phyloP scores from a whole-genome alignment of 805 yeast genomes.

The Candida stauntonica region DNA sequence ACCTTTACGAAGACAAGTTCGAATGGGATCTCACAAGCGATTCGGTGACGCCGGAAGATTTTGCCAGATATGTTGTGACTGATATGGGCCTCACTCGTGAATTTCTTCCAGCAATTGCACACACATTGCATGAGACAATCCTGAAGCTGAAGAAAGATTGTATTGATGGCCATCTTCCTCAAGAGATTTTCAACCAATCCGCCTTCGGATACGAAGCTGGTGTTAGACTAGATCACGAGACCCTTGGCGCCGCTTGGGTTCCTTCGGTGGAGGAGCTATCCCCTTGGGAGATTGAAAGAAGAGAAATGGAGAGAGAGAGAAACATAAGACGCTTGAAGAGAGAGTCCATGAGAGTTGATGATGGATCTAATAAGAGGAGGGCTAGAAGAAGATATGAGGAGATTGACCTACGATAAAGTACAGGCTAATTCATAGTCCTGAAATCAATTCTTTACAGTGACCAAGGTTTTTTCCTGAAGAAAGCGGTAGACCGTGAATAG shows the following conservation, averaged over 20 bases:
- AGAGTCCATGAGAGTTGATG: conserved; percentile 75
- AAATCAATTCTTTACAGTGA: too few relatives aligned
- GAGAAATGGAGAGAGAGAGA: conserved; percentile 93
- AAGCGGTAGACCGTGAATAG: too few relatives aligned
- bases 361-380: conserved; percentile 37
- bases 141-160: conserved; percentile 77
- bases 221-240: conserved; percentile 67
- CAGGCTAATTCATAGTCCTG: background rate
- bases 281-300: conserved; percentile 88
- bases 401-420: conserved; percentile 18
- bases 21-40: conserved; percentile 81
- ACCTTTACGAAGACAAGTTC: conserved; percentile 83
- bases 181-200: conserved; percentile 50
- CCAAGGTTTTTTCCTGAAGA: too few relatives aligned
- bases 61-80: conserved; percentile 75
- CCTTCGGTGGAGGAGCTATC: conserved; percentile 84
- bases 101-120: conserved; percentile 85
- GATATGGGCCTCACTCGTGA: conserved; percentile 85
- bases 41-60: conserved; percentile 59
- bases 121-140: conserved; percentile 76
- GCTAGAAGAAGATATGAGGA: conserved; percentile 49
- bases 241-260: conserved; percentile 77
- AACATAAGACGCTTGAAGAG: conserved; percentile 88
- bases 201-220: conserved; percentile 64
- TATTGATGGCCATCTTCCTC: conserved; percentile 59